Evolutionary conservation across 352 stramenopile species (phyloP).

Genomic region (Globisporangium ultimum): DNA sequence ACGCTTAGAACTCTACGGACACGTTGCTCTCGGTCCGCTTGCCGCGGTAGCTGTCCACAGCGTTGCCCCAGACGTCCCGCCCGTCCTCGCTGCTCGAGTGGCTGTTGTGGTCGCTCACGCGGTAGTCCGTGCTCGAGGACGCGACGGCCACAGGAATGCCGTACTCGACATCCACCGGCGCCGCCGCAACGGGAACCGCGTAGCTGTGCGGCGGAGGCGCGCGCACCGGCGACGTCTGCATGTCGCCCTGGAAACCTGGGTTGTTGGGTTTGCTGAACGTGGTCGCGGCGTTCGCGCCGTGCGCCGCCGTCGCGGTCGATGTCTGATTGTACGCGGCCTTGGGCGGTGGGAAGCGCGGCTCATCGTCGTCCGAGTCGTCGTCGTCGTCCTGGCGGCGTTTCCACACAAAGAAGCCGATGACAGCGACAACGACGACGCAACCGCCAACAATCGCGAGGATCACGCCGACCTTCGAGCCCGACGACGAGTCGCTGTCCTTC

Average conservation of each 20-base stretch:
- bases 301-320: slow-evolving; percentile 11
- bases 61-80: slow-evolving; percentile 45
- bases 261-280: slow-evolving; percentile 19
- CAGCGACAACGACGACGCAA: slow-evolving; percentile 35
- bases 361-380: slow-evolving; percentile 63
- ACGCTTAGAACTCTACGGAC: slow-evolving; percentile 56
- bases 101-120: slow-evolving; percentile 32
- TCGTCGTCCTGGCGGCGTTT: slow-evolving; percentile 53
- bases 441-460: slow-evolving; percentile 47
- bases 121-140: slow-evolving; percentile 7
- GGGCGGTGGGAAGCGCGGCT: slow-evolving; percentile 14
- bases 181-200: slow-evolving; percentile 9
- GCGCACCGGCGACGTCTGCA: slow-evolving; percentile 9
- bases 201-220: slow-evolving; percentile 16
- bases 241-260: neutral
- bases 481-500: slow-evolving; percentile 20
- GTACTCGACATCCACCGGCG: neutral
- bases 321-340: slow-evolving; percentile 18
- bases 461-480: slow-evolving; percentile 30
- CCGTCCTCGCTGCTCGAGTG: slow-evolving; percentile 19
- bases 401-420: slow-evolving; percentile 58
- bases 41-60: slow-evolving; percentile 27
- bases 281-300: slow-evolving; percentile 18
- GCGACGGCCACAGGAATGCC: too few relatives aligned
- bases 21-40: slow-evolving; percentile 50